These are phyloP conservation scores for Drechslera avenae DNA, from an alignment of 2,329 filamentous ascomycete genomes.

Conservation along the genomic window DNA sequence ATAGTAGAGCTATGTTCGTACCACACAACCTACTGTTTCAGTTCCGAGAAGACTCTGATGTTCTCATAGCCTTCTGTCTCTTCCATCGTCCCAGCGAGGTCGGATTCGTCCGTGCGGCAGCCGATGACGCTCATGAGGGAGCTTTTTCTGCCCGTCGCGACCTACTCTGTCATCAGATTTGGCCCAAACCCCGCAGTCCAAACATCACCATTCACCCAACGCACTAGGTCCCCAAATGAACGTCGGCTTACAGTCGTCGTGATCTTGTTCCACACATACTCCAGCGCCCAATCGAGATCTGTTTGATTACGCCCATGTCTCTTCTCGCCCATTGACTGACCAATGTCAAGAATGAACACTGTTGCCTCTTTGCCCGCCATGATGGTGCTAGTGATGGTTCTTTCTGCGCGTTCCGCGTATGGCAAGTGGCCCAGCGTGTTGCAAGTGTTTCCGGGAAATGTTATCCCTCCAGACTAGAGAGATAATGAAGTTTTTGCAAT, in stretches of 20 bases:
- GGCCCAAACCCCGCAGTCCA: not conserved
- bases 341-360: conserved; percentile 89
- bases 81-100: conserved; percentile 56
- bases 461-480: too few species aligned
- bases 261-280: conserved; percentile 94
- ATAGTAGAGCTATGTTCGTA: not conserved
- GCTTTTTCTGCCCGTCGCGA: conserved; percentile 73
- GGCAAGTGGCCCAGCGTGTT: not conserved
- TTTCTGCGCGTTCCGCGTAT: conserved; percentile 3
- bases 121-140: conserved; percentile 79
- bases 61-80: conserved; percentile 76
- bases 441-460: too few species aligned
- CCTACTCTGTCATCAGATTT: conserved; percentile 44
- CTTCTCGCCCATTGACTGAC: conserved; percentile 77
- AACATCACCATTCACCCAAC: conserved; percentile 3
- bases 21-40: conserved; percentile 61
- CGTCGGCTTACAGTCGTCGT: conserved; percentile 67
- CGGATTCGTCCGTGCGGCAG: conserved; percentile 70
- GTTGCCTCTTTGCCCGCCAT: conserved; percentile 96
- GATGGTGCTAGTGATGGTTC: not conserved
- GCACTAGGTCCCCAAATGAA: conserved; percentile 30
- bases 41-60: conserved; percentile 71
- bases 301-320: conserved; percentile 73
- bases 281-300: conserved; percentile 87
- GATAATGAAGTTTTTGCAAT: not conserved